These are phyloP conservation scores for Chlorella sp. DNA, from an alignment of 139 green algal genomes.

Conservation along the genomic window DNA sequence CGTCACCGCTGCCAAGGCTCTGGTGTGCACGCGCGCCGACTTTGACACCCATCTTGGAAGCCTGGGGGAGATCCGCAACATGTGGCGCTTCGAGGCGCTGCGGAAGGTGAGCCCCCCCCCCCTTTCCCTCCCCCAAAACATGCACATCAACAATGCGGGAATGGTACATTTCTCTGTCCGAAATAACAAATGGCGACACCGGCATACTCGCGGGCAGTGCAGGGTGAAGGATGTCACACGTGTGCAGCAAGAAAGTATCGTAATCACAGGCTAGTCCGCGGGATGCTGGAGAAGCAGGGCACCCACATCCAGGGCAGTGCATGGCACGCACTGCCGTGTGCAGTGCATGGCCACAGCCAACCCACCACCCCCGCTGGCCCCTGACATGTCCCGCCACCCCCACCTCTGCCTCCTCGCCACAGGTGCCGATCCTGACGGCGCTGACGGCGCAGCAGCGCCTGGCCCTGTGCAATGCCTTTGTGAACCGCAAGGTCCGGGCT, in stretches of 20 bases:
- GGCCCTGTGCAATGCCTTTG: slow-evolving; percentile 56
- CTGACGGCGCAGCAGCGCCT: slow-evolving; percentile 60
- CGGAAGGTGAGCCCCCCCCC: slow-evolving; percentile 59
- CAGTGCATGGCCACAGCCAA: neutral
- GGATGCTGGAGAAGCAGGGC: too few species aligned
- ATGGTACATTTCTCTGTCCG: too few species aligned
- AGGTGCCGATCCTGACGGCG: slow-evolving; percentile 63
- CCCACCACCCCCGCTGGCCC: slow-evolving; percentile 62
- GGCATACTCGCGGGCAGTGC: too few species aligned
- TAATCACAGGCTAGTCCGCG: too few species aligned
- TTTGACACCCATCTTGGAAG: slow-evolving; percentile 77
- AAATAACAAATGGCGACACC: too few species aligned
- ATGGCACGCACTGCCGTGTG: too few species aligned
- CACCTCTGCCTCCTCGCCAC: neutral
- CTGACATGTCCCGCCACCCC: slow-evolving; percentile 35
- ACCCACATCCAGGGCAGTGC: too few species aligned
- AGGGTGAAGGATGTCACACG: too few species aligned
- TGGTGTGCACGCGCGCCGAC: slow-evolving; percentile 70
- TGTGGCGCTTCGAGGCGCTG: slow-evolving; percentile 91
- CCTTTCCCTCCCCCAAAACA: too few species aligned
- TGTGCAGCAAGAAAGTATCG: too few species aligned
- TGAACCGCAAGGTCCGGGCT: slow-evolving; percentile 33
- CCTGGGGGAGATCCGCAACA: slow-evolving; percentile 75
- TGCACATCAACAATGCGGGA: too few species aligned
- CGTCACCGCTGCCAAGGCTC: slow-evolving; percentile 46